phyloP scores from a whole-genome alignment of 225 moss, liverwort and hornwort genomes.

The Ulota crispa region DNA sequence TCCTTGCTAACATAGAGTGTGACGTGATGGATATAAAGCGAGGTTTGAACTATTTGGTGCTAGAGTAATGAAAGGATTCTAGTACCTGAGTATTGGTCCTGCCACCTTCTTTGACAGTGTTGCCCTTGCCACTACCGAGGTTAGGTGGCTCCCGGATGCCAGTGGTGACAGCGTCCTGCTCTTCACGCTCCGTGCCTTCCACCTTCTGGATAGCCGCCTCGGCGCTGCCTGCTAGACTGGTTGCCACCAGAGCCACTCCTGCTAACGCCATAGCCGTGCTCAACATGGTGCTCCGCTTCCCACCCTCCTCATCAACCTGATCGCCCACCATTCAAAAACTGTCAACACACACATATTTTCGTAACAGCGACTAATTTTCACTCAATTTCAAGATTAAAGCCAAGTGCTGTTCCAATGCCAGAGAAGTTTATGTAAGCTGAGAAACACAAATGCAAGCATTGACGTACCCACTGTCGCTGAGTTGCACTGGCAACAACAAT shows the following conservation, averaged over 20 bases:
- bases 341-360: background rate
- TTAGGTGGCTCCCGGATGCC: conserved; percentile 48
- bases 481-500: conserved; percentile 8
- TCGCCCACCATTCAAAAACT: background rate
- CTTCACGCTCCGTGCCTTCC: conserved; percentile 48
- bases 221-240: conserved; percentile 29
- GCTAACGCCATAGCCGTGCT: conserved; percentile 46
- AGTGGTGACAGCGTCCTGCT: conserved; percentile 61
- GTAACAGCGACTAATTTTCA: background rate
- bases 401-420: no score
- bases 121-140: conserved; percentile 43
- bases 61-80: background rate
- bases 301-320: conserved; percentile 27
- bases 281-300: conserved; percentile 28
- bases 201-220: conserved; percentile 56
- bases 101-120: conserved; percentile 45
- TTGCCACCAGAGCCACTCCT: conserved; percentile 31
- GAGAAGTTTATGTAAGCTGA: no score
- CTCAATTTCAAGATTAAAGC: background rate
- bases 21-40: background rate
- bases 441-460: background rate
- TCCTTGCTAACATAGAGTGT: background rate
- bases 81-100: conserved; percentile 44
- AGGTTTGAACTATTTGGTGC: background rate
- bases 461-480: conserved; percentile 25